Evolutionary conservation across 257 asterid genomes (phyloP).

Genomic region (Rubia yunnanensis): DNA sequence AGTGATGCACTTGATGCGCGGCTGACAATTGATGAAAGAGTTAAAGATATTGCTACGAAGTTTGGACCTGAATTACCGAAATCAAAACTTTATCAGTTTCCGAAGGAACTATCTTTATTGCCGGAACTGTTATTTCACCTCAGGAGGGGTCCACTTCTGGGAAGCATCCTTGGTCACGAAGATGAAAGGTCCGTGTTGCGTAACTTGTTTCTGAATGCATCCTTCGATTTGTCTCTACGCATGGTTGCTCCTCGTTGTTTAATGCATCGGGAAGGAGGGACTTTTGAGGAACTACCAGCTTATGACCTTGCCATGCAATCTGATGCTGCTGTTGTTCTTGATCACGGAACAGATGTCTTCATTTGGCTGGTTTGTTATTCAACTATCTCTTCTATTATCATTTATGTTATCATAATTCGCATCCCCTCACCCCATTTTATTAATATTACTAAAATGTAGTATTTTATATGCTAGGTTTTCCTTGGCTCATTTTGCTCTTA

Average conservation of each 20-base stretch:
- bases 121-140: slow-evolving; percentile 90
- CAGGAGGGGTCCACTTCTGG: slow-evolving; percentile 83
- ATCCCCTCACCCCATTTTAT: neutral
- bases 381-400: neutral
- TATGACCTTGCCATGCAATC: slow-evolving; percentile 98
- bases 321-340: slow-evolving; percentile 97
- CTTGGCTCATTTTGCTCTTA: neutral
- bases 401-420: neutral
- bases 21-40: slow-evolving; percentile 67
- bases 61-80: slow-evolving; percentile 74
- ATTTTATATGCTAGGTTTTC: neutral
- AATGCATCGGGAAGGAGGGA: slow-evolving; percentile 97
- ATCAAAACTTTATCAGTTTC: slow-evolving; percentile 74
- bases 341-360: slow-evolving; percentile 97
- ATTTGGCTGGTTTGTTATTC: slow-evolving; percentile 78
- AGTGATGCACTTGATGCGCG: slow-evolving; percentile 69
- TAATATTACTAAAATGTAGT: neutral
- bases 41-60: slow-evolving; percentile 74
- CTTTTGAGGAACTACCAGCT: slow-evolving; percentile 94
- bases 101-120: slow-evolving; percentile 64
- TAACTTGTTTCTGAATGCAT: slow-evolving; percentile 75
- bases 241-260: slow-evolving; percentile 97
- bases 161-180: slow-evolving; percentile 85
- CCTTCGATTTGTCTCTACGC: slow-evolving; percentile 86
- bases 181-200: slow-evolving; percentile 87